These are phyloP conservation scores for Rhizoctonia solani DNA, from an alignment of 1,284 basidiomycete species.

Conservation along the genomic window DNA sequence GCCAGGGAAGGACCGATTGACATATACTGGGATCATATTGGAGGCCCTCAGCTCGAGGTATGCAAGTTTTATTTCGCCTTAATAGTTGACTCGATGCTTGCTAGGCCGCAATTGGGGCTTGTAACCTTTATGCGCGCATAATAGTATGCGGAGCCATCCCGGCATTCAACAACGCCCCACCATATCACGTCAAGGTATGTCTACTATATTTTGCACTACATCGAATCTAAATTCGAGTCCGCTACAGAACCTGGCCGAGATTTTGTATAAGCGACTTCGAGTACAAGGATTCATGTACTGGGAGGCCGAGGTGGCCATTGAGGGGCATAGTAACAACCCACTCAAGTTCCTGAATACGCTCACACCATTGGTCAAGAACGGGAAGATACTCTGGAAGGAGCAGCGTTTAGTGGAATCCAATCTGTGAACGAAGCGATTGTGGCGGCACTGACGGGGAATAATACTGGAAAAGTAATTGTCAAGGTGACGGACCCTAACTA, in stretches of 20 bases:
- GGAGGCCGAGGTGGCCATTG: slow-evolving; percentile 37
- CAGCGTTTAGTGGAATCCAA: slow-evolving; percentile 33
- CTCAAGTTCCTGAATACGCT: slow-evolving; percentile 32
- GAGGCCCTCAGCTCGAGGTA: slow-evolving; percentile 32
- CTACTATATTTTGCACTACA: background rate
- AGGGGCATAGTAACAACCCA: slow-evolving; percentile 1
- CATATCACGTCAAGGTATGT: slow-evolving; percentile 38
- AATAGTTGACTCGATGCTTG: background rate
- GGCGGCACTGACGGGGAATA: background rate
- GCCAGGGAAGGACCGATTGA: slow-evolving; percentile 47
- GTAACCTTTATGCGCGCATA: slow-evolving; percentile 39
- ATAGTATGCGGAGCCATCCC: slow-evolving; percentile 41
- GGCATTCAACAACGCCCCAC: slow-evolving; percentile 37
- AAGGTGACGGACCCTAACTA: slow-evolving; percentile 4
- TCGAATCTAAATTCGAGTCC: background rate
- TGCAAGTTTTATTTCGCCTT: background rate
- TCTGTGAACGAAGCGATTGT: slow-evolving; percentile 6
- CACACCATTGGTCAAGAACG: slow-evolving; percentile 31
- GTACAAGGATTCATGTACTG: slow-evolving; percentile 41
- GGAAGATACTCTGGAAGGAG: slow-evolving; percentile 33
- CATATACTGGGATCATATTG: slow-evolving; percentile 39
- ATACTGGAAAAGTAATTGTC: slow-evolving; percentile 27
- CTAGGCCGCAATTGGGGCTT: slow-evolving; percentile 38
- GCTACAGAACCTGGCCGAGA: slow-evolving; percentile 40
- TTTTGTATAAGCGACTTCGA: slow-evolving; percentile 38